phyloP scores from a whole-genome alignment of 1,284 basidiomycete genomes.

The Leccinum pachyderme region DNA sequence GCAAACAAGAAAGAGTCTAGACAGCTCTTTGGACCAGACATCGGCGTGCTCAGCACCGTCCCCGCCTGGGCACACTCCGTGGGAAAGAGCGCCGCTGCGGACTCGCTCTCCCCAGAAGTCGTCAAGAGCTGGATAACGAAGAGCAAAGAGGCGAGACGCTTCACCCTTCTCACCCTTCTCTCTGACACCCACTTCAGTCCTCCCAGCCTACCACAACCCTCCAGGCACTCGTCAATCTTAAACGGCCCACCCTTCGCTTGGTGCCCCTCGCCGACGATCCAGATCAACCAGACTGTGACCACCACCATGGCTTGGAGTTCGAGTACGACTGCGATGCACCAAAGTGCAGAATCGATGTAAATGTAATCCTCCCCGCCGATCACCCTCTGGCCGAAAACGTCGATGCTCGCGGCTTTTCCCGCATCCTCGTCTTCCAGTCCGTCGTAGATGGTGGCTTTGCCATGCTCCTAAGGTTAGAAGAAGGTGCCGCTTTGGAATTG shows the following conservation, averaged over 20 bases:
- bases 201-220: constrained; percentile 85
- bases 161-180: background rate
- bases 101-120: constrained; percentile 36
- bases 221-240: constrained; percentile 89
- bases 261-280: constrained; percentile 58
- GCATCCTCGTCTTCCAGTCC: constrained; percentile 68
- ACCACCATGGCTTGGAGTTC: constrained; percentile 79
- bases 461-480: constrained; percentile 66
- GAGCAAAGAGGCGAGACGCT: constrained; percentile 63
- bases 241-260: constrained; percentile 75
- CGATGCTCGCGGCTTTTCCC: constrained; percentile 44
- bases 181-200: constrained; percentile 40
- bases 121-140: constrained; percentile 81
- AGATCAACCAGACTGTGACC: constrained; percentile 45
- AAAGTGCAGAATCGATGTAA: constrained; percentile 73
- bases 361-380: constrained; percentile 64
- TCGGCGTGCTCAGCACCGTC: constrained; percentile 49
- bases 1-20: constrained; percentile 40
- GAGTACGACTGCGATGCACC: constrained; percentile 87
- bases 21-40: constrained; percentile 64
- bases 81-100: constrained; percentile 30
- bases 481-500: constrained; percentile 72
- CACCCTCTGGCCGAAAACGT: constrained; percentile 47
- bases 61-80: constrained; percentile 44
- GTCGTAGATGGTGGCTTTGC: constrained; percentile 80